Base-by-base conservation (phyloP, 2,329 filamentous ascomycete species). In the Hawksworthiomyces lignivorus region DNA sequence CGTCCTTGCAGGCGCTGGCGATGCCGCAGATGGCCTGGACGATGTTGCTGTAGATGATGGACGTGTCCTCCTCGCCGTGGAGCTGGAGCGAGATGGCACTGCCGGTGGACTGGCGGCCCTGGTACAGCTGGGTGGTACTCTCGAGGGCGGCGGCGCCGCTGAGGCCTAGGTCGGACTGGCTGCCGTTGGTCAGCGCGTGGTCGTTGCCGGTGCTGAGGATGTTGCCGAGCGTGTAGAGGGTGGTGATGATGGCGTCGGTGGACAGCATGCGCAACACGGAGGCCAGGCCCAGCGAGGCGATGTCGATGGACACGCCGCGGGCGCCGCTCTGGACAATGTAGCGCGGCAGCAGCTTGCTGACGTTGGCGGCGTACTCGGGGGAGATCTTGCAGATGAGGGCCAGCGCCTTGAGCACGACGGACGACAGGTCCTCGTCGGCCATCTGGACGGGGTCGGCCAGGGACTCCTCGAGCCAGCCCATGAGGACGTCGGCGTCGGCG, bases 21-120 rank as follows among this genome's bases (percentile, higher is more conserved):
- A 98, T 87, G n/a, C 81, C 82, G 44, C 94, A 90, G 47, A 98
- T 90, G 0, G 90, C 87, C 56, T 94, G 82, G n/a, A 97, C 80
- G n/a, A 97, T 84, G 48, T 90, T 94, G 27, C 80, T 78, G 57
- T 94, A 88, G 0, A 88, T 81, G 22, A 79, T 67, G 5, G 80
- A 78, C 2, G 79, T 82, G 48, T 95, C 89, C 54, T 94, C 87
- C 35, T 92, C 84, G 17, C 80, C 81, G 47, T 73, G 77, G 28
- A 83, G 70, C 20, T 81, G 74, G 20, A 98, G 63, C 2, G 90
- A 95, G 41, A 94, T 84, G 29, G 83, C 75, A 57, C 87, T 94
- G 26, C 82, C 85, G 3, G 75, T 77, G 44, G 80, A 73, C 48
- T 79, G 73, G 36, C 73, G 68, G 39, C 69, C 68, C 24, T 62